Conservation (phyloP, 2,329 filamentous ascomycete genomes). For the Epichloe gansuensis region DNA sequence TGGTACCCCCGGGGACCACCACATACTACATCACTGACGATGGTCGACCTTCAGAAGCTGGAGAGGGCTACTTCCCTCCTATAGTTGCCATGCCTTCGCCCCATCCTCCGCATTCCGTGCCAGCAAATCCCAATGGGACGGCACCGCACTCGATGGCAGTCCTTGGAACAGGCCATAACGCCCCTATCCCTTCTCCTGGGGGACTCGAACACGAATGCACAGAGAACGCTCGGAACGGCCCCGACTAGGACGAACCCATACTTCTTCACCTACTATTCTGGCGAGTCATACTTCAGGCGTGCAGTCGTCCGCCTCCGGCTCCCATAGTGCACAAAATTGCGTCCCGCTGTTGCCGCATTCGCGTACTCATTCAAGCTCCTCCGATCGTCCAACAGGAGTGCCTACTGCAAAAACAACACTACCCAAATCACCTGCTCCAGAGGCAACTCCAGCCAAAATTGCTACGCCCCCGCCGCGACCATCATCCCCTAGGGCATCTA, state of each 20-base stretch:
- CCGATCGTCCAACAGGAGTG: constrained; percentile 34
- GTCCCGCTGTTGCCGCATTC: constrained; percentile 32
- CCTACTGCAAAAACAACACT: constrained; percentile 37
- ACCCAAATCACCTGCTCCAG: constrained; percentile 40
- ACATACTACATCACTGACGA: constrained; percentile 50
- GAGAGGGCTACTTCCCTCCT: constrained; percentile 74
- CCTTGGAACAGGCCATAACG: constrained; percentile 65
- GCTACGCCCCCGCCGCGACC: constrained; percentile 39
- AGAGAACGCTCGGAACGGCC: constrained; percentile 46
- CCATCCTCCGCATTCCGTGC: constrained; percentile 28
- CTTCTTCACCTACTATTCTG: constrained; percentile 61
- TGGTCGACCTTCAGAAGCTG: constrained; percentile 51
- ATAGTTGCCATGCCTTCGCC: constrained; percentile 33
- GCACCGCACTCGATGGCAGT: constrained; percentile 60
- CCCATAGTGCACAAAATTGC: constrained; percentile 21
- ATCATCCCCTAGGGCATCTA: constrained; percentile 35
- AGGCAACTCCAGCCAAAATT: constrained; percentile 28
- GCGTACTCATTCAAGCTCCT: constrained; percentile 46
- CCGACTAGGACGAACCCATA: constrained; percentile 56
- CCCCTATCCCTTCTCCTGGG: constrained; percentile 74
- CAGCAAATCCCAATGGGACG: constrained; percentile 21
- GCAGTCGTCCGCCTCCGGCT: constrained; percentile 17
- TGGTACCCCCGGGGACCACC: constrained; percentile 29
- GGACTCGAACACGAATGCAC: constrained; percentile 39
- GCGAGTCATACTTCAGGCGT: constrained; percentile 18